phyloP scores from a whole-genome alignment of 139 green algal species.

The Yamagishiella unicocca region DNA sequence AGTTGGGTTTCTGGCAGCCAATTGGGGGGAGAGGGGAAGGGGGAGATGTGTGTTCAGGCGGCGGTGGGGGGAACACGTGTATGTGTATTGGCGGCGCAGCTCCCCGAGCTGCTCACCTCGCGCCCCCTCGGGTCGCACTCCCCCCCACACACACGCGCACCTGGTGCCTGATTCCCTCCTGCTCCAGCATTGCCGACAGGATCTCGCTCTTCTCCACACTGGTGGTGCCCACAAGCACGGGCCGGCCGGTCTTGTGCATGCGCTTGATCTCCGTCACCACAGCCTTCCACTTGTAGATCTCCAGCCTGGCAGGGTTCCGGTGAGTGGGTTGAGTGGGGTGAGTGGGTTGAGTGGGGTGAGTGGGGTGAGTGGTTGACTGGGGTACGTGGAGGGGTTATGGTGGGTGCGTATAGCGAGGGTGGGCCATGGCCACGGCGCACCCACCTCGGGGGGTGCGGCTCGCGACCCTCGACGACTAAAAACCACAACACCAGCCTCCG shows the following conservation, averaged over 20 bases:
- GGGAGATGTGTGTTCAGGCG: too few species aligned
- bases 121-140: too few species aligned
- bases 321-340: neutral
- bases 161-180: slow-evolving; percentile 86
- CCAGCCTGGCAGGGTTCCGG: slow-evolving; percentile 64
- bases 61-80: too few species aligned
- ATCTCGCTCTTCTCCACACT: slow-evolving; percentile 93
- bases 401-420: neutral
- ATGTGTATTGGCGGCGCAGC: too few species aligned
- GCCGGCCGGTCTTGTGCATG: slow-evolving; percentile 93
- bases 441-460: too few species aligned
- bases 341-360: neutral
- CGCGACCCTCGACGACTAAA: too few species aligned
- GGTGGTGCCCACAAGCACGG: slow-evolving; percentile 95
- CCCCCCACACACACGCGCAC: slow-evolving; percentile 33
- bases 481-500: too few species aligned
- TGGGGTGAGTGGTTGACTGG: neutral
- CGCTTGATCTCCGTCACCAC: slow-evolving; percentile 87
- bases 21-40: too few species aligned
- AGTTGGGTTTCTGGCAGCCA: too few species aligned
- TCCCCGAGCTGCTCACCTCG: too few species aligned
- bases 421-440: too few species aligned
- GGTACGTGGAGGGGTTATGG: neutral
- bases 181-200: slow-evolving; percentile 81
- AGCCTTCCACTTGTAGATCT: slow-evolving; percentile 92